phyloP scores from a whole-genome alignment of 371 early-diverging fungal species.

The Mortierella sp. region DNA sequence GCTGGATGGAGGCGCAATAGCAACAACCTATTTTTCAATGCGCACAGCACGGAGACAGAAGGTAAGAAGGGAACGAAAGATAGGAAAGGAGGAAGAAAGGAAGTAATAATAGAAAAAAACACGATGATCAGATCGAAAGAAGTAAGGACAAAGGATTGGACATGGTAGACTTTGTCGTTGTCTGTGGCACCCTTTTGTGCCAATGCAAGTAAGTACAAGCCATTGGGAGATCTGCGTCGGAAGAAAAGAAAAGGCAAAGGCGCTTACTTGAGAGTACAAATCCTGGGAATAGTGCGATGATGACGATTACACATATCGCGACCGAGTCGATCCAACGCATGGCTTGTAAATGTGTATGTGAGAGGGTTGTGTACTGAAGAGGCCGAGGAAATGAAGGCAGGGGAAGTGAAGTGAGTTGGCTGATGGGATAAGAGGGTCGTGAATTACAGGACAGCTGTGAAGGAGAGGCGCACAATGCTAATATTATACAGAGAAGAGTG shows the following conservation, averaged over 20 bases:
- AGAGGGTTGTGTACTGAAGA: neutral
- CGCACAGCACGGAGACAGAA: neutral
- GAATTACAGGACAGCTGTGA: neutral
- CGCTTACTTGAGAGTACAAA: constrained; percentile 33
- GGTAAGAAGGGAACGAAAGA: neutral
- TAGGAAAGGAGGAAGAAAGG: neutral
- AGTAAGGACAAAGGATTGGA: neutral
- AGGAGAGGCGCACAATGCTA: neutral
- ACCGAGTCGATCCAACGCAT: neutral
- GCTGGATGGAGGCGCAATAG: constrained; percentile 15
- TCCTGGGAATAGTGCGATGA: constrained; percentile 17
- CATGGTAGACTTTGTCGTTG: neutral
- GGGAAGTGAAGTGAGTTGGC: neutral
- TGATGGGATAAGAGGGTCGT: neutral
- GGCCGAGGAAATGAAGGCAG: neutral
- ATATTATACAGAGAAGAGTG: neutral
- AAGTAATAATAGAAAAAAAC: neutral
- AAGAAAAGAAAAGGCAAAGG: neutral
- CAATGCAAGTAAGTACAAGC: neutral
- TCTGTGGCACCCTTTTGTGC: neutral
- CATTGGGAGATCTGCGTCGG: neutral
- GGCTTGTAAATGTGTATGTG: neutral
- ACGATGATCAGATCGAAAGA: neutral
- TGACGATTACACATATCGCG: neutral
- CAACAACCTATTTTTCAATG: constrained; percentile 24